phyloP scores from a whole-genome alignment of 371 early-diverging fungal genomes.

The Sanchytrium tribonematis region DNA sequence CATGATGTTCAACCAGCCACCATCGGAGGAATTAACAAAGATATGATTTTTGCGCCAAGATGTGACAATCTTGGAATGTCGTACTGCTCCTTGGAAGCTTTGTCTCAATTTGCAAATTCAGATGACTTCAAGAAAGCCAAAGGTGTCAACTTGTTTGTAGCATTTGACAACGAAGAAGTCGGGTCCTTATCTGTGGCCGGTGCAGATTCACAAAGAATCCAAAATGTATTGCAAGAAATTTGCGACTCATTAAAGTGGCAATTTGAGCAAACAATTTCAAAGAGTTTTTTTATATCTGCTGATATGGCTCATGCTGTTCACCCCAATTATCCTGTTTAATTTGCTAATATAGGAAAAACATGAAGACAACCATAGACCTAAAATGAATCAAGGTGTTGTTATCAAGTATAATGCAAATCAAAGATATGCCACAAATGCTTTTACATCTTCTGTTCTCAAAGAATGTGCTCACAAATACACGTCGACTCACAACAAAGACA shows the following conservation, averaged over 20 bases:
- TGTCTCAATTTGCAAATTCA: constrained; percentile 9
- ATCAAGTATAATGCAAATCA: constrained; percentile 2
- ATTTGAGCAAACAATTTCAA: constrained; percentile 54
- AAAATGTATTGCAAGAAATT: constrained; percentile 33
- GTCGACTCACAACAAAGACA: not conserved
- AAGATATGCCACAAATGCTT: constrained; percentile 4
- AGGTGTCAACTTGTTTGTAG: constrained; percentile 49
- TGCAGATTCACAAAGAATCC: constrained; percentile 65
- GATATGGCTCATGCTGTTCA: constrained; percentile 87
- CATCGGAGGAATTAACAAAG: constrained; percentile 61
- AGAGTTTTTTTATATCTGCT: constrained; percentile 58
- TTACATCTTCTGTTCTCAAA: constrained; percentile 2
- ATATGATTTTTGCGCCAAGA: constrained; percentile 73
- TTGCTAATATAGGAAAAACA: constrained; percentile 30
- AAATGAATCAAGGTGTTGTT: constrained; percentile 48
- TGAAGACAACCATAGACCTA: constrained; percentile 65
- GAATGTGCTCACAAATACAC: not conserved
- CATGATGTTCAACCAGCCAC: constrained; percentile 54
- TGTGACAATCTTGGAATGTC: constrained; percentile 85
- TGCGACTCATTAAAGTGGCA: constrained; percentile 10
- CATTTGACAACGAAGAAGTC: constrained; percentile 93
- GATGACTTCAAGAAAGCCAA: constrained; percentile 29
- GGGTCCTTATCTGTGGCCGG: constrained; percentile 85
- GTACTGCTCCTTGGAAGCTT: constrained; percentile 40
- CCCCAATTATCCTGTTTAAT: constrained; percentile 38